These are phyloP conservation scores for Pleurotus eryngii DNA, from an alignment of 768 basidiomycete species.

Conservation along the genomic window DNA sequence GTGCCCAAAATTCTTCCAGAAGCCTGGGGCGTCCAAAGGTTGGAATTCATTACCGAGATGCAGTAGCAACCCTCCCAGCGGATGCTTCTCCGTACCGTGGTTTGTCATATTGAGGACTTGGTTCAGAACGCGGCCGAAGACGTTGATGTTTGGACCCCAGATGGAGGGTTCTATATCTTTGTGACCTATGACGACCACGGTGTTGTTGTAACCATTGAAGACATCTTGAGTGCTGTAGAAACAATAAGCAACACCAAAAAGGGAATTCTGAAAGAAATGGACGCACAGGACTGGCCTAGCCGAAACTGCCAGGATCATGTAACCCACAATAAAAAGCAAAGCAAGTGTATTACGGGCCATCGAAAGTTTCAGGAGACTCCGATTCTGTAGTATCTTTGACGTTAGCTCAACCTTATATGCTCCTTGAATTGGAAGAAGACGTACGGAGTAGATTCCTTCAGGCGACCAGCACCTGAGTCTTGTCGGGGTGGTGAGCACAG, in stretches of 20 bases:
- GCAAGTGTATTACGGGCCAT: not conserved
- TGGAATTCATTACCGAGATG: not conserved
- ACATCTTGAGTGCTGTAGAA: not conserved
- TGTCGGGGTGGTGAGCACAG: slow-evolving; percentile 3
- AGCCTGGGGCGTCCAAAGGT: slow-evolving; percentile 1
- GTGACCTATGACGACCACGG: slow-evolving; percentile 1
- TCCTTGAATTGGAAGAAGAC: not conserved
- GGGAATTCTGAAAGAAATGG: not conserved
- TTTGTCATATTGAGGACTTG: not conserved
- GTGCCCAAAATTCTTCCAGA: slow-evolving; percentile 6
- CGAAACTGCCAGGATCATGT: not conserved
- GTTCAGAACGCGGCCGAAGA: slow-evolving; percentile 6
- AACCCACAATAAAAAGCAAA: not conserved
- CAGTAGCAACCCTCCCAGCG: not conserved
- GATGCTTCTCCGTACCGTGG: slow-evolving; percentile 1
- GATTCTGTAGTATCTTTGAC: no score
- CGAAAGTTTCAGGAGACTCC: not conserved
- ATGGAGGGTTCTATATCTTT: not conserved
- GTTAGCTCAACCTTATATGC: not conserved
- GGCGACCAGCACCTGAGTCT: slow-evolving; percentile 7
- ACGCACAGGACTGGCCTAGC: slow-evolving; percentile 2
- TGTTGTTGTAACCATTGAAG: slow-evolving; percentile 5
- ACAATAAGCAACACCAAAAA: not conserved
- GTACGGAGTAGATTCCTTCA: not conserved
- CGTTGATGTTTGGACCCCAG: slow-evolving; percentile 6